Evolutionary conservation across 2,329 filamentous ascomycete species (phyloP), one percentile per base, ranked within the genome.

Genomic region (Chalaropsis thielavioides): DNA sequence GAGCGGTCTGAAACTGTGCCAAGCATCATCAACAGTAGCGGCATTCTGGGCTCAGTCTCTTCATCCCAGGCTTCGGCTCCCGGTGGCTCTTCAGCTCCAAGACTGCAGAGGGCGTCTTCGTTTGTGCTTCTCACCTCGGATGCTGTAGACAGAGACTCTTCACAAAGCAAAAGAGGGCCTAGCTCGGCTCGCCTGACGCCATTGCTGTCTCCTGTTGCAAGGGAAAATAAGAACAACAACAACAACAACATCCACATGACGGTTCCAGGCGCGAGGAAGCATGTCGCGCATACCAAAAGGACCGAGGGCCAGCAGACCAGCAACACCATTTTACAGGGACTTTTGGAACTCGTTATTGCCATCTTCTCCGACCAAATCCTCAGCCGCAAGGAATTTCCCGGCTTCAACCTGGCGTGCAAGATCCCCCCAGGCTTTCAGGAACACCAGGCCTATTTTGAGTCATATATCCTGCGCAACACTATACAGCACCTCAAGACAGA

Each of bases 401-500:
- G 94, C 0, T 88, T 99, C 63, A 86, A 87, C 0, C 76, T 99
- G 10, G 95, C 90, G 71, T 78, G 89, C 63, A 96, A 94, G 72
- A 88, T 92, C 0, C 94, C 95, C 1, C 90, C 94, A 0, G 92
- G 92, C 0, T 96, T 95, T 71, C 84, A 92, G 69, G 94, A 97
- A 72, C 91, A 97, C 70, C 92, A 96, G 71, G 90, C 91, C 0
- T 95, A 92, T 72, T 96, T 99, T 69, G 90, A 95, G 72, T 95
- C 94, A 0, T 96, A 92, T 72, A 78, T 97, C 2, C 77, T 97
- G 22, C 83, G 86, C 35, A 87, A 87, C 68, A 85, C 89, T 0
- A 81, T 96, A 58, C 81, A 84, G 2, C 83, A 88, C 38, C 76
- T 96, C 17, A 83, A 83, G 41, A 88, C 82, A 66, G 80, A 83